Evolutionary conservation across 2,329 filamentous ascomycete genomes (phyloP), one percentile per base, ranked within the genome.

Genomic region (Fusarium sp.): DNA sequence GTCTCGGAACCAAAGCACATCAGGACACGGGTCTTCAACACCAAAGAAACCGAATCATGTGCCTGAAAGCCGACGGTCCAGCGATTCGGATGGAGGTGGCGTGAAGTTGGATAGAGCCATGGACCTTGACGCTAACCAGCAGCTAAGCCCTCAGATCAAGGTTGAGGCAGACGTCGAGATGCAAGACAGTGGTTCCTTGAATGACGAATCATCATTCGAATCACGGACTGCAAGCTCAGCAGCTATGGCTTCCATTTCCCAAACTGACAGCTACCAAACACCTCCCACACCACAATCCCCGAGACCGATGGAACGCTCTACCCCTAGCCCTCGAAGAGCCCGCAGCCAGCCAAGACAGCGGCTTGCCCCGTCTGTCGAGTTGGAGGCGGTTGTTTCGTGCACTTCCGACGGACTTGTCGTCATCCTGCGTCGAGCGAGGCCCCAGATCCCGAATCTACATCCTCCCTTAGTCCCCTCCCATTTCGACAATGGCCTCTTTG

Each of bases 381-480:
- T 97, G 4, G 93, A 97, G 80, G 93, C 93, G 2, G 92, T 97
- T n/a, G 90, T 97, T 5, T 96, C 93, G 0, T 97, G 93, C 79
- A 93, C 93, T 2, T 96, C 93, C 0, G 93, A 97, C 77, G 93
- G 93, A 1, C 83, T 97, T 0, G 92, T 96, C 2, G 92, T 96
- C 7, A 89, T 95, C 54, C 82, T 96, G 13, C 87, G 93, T 61
- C 88, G 87, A 68, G 93, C 93, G 23, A 87, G 91, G 25, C 90
- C 92, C 4, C 84, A 88, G 7, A 88, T 93, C 50, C 91, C 90
- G 4, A 82, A 83, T 11, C 79, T 85, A 4, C 83, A 88, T 59
- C 83, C 84, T 8, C 83, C 85, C 7, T 11, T 77, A 80, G 25
- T 76, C 3, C 83, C 78, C 34, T 79, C 81, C 31, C 84, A 85